Evolutionary conservation across 306 rosid species (phyloP).

Genomic region (Mimosa bimucronata): DNA sequence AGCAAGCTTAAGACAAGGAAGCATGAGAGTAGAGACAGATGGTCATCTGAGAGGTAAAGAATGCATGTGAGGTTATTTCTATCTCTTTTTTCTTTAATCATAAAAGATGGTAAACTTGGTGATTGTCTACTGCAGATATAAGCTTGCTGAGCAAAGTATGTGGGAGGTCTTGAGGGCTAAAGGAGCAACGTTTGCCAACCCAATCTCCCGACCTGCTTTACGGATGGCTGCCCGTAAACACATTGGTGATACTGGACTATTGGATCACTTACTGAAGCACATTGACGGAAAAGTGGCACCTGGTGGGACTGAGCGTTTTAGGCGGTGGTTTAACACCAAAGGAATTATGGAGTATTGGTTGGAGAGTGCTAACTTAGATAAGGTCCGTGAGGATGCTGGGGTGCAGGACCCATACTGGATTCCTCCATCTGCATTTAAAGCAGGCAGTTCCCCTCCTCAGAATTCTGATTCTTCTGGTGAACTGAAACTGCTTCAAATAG

Average conservation of each 20-base stretch:
- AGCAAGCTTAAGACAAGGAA: constrained; percentile 48
- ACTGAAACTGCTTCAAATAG: constrained; percentile 65
- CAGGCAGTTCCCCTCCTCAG: constrained; percentile 33
- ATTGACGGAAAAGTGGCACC: constrained; percentile 81
- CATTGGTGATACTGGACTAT: constrained; percentile 91
- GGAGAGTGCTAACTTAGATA: constrained; percentile 73
- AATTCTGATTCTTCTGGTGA: constrained; percentile 60
- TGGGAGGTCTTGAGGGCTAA: constrained; percentile 69
- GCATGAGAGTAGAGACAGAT: constrained; percentile 59
- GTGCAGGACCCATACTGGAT: constrained; percentile 79
- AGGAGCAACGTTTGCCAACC: constrained; percentile 73
- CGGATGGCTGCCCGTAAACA: constrained; percentile 73
- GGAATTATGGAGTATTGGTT: constrained; percentile 95
- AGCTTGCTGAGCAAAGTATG: constrained; percentile 75
- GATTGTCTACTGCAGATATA: constrained; percentile 56
- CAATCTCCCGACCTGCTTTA: constrained; percentile 69
- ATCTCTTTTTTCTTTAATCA: neutral
- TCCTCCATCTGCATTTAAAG: constrained; percentile 51
- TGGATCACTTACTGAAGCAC: constrained; percentile 89
- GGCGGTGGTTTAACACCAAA: constrained; percentile 74
- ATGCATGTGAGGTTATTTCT: constrained; percentile 10
- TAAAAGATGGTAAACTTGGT: neutral
- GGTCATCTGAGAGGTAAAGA: constrained; percentile 72
- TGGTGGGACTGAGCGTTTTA: constrained; percentile 72
- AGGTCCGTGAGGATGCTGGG: constrained; percentile 68